These are phyloP conservation scores for Sarocladium kiliense DNA, from an alignment of 2,329 filamentous ascomycete species.

Conservation along the genomic window DNA sequence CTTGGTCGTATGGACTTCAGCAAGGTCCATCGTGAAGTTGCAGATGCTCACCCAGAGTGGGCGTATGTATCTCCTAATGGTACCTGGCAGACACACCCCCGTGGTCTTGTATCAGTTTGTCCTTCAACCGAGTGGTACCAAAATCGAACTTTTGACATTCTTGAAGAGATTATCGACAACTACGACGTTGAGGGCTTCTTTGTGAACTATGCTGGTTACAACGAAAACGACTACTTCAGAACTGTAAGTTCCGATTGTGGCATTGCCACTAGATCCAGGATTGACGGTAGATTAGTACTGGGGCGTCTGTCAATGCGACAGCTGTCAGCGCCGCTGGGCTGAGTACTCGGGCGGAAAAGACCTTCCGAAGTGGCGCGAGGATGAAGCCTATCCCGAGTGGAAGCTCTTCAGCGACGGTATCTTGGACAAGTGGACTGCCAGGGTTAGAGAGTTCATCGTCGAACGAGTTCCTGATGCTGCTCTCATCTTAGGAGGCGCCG, in stretches of 20 bases:
- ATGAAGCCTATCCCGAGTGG: slow-evolving; percentile 13
- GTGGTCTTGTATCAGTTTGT: too few relatives aligned
- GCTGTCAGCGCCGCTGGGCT: slow-evolving; percentile 11
- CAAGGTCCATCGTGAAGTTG: too few relatives aligned
- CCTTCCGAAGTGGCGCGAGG: slow-evolving; percentile 10
- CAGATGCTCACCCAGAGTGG: too few relatives aligned
- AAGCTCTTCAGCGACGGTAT: slow-evolving; percentile 12
- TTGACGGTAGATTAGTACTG: neutral
- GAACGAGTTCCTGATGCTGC: slow-evolving; percentile 12
- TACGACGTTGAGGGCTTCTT: slow-evolving; percentile 15
- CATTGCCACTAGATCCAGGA: neutral
- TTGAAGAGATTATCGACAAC: too few relatives aligned
- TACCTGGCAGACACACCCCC: too few relatives aligned
- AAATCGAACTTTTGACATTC: too few relatives aligned
- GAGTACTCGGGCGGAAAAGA: slow-evolving; percentile 11
- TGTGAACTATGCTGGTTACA: too few relatives aligned
- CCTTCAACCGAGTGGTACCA: too few relatives aligned
- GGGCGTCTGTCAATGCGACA: slow-evolving; percentile 9
- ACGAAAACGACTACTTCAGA: slow-evolving; percentile 15
- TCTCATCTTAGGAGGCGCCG: slow-evolving; percentile 12
- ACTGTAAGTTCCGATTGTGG: neutral
- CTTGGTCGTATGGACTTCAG: too few relatives aligned
- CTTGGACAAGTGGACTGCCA: slow-evolving; percentile 13
- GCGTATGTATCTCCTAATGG: too few relatives aligned
- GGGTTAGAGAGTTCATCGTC: slow-evolving; percentile 13